These are phyloP conservation scores for Gossypium longicalyx DNA, from an alignment of 345 rosid species.

Conservation along the genomic window DNA sequence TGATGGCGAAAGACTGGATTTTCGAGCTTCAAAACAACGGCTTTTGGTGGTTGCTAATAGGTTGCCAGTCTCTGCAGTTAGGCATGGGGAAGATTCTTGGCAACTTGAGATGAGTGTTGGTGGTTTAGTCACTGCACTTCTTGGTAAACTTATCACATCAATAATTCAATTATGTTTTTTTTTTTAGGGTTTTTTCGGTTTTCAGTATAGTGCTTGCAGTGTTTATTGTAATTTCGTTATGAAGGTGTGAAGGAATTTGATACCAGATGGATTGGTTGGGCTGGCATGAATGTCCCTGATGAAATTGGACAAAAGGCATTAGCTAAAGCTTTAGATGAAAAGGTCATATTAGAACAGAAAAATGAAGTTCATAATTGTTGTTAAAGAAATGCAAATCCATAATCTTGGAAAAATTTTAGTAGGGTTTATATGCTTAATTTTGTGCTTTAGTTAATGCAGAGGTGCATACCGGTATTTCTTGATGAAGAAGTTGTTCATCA, in stretches of 20 bases:
- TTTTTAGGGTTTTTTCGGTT: neutral
- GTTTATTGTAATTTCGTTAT: constrained; percentile 9
- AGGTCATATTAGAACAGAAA: constrained; percentile 34
- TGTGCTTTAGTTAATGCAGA: constrained; percentile 30
- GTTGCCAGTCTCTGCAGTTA: constrained; percentile 51
- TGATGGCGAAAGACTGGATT: constrained; percentile 1
- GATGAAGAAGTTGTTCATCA: constrained; percentile 53
- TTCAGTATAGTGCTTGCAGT: neutral
- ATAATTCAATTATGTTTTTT: neutral
- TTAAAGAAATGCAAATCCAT: neutral
- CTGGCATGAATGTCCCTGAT: constrained; percentile 58
- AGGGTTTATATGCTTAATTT: neutral
- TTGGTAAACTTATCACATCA: constrained; percentile 28
- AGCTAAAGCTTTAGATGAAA: constrained; percentile 49
- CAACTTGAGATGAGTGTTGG: constrained; percentile 50
- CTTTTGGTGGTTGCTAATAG: constrained; percentile 55
- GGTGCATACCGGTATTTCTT: constrained; percentile 60
- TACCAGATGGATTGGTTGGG: constrained; percentile 67
- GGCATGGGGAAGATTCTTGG: constrained; percentile 46
- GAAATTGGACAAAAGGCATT: constrained; percentile 43
- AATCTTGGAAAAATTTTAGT: constrained; percentile 1
- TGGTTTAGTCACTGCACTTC: constrained; percentile 53
- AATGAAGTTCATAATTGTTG: constrained; percentile 5
- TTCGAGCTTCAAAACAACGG: constrained; percentile 36
- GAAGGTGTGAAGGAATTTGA: constrained; percentile 56